Evolutionary conservation across 352 stramenopile species (phyloP).

Genomic region (Blastocystis sp.): DNA sequence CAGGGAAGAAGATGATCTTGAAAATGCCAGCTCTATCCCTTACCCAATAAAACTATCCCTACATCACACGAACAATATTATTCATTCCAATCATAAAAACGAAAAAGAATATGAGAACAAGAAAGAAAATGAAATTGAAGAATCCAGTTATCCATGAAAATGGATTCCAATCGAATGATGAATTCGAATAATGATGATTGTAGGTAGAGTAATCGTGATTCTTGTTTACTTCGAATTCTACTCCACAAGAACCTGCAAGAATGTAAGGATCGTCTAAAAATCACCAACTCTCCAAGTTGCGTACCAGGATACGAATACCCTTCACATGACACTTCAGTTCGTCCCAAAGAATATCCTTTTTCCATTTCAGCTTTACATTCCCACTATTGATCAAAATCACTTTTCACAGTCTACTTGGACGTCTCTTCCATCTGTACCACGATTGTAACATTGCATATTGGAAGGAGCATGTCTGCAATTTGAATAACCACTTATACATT

Average conservation of each 20-base stretch:
- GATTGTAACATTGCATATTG: slow-evolving; percentile 51
- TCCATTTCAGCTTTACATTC: slow-evolving; percentile 55
- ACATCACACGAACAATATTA: not conserved
- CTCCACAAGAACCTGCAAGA: slow-evolving; percentile 31
- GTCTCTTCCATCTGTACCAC: slow-evolving; percentile 33
- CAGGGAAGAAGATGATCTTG: slow-evolving; percentile 55
- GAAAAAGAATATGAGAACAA: slow-evolving; percentile 9
- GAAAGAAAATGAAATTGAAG: not conserved
- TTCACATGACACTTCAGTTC: slow-evolving; percentile 48
- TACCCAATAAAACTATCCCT: not conserved
- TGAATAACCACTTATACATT: slow-evolving; percentile 13
- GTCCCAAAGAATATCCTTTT: slow-evolving; percentile 28
- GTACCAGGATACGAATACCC: slow-evolving; percentile 53
- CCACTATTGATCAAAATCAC: not conserved
- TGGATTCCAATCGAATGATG: not conserved
- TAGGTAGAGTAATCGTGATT: not conserved
- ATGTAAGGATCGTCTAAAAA: slow-evolving; percentile 50
- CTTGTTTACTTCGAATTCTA: slow-evolving; percentile 1
- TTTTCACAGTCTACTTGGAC: not conserved
- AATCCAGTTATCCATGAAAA: not conserved
- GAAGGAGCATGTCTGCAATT: slow-evolving; percentile 38
- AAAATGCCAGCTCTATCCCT: not conserved
- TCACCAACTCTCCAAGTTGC: not conserved
- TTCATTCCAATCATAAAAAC: slow-evolving; percentile 51
- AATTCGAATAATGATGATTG: not conserved